Evolutionary conservation across 2,329 filamentous ascomycete genomes (phyloP).

Genomic region (Diaporthe sp.): DNA sequence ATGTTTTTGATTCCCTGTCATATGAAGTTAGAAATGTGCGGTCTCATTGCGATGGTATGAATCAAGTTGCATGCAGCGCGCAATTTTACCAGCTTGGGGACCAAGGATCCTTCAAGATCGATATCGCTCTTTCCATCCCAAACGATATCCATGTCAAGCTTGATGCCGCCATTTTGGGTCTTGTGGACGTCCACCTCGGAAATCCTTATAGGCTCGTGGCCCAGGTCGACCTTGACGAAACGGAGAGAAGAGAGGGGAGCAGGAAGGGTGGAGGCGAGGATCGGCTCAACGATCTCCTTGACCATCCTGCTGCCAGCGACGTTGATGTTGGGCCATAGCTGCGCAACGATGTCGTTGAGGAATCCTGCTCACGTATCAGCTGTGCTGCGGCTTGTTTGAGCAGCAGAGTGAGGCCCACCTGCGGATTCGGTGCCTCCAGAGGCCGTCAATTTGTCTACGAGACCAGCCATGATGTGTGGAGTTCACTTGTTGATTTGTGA

Average conservation of each 20-base stretch:
- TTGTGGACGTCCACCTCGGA: conserved; percentile 59
- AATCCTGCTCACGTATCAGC: conserved; percentile 49
- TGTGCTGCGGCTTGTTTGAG: not conserved
- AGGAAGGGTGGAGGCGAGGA: conserved; percentile 59
- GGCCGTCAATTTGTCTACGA: conserved; percentile 53
- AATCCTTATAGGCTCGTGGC: conserved; percentile 54
- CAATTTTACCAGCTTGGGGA: conserved; percentile 50
- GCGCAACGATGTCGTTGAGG: conserved; percentile 60
- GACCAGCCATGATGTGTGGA: conserved; percentile 44
- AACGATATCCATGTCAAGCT: conserved; percentile 60
- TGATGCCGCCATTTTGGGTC: conserved; percentile 57
- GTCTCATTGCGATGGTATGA: conserved; percentile 8
- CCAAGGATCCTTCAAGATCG: conserved; percentile 58
- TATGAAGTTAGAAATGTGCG: conserved; percentile 32
- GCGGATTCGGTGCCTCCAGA: conserved; percentile 53
- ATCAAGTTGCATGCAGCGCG: conserved; percentile 47
- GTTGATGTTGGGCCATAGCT: conserved; percentile 63
- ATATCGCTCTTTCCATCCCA: conserved; percentile 62
- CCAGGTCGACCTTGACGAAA: conserved; percentile 61
- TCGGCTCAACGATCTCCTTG: conserved; percentile 62
- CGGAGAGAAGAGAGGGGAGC: conserved; percentile 56
- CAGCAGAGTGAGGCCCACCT: conserved; percentile 42
- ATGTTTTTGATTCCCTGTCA: conserved; percentile 58
- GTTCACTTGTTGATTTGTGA: conserved; percentile 2
- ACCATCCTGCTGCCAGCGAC: conserved; percentile 57